Percentiles rank a stretch among this genome's conserved stretches.
Conservation (phyloP, 352 stramenopile species). For the Paralagenidium karlingii region DNA sequence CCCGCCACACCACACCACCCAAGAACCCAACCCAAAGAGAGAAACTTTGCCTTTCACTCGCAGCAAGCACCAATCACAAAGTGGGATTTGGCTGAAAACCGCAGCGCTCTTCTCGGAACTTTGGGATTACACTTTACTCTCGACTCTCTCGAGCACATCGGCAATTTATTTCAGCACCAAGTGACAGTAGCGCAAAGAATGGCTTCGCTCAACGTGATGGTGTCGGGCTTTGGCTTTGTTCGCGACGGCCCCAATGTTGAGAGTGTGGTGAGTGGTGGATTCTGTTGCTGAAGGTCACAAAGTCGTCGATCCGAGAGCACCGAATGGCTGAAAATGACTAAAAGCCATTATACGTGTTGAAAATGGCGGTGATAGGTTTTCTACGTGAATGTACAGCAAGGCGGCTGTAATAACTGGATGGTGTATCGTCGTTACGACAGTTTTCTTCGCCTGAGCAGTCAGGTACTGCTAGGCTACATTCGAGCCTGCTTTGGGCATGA, state of each 20-base stretch:
- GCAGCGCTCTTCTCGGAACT: too few species aligned
- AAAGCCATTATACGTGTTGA: constrained; percentile 1
- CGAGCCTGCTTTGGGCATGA: background rate
- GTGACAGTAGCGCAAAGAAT: too few species aligned
- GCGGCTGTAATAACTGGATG: constrained; percentile 45
- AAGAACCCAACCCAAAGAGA: too few species aligned
- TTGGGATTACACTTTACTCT: too few species aligned
- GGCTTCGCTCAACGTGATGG: constrained; percentile 53
- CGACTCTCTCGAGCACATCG: too few species aligned
- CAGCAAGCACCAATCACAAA: too few species aligned
- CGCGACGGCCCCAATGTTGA: constrained; percentile 34
- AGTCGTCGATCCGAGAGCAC: background rate
- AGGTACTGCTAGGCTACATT: constrained; percentile 10
- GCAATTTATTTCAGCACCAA: too few species aligned
- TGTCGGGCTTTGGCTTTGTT: constrained; percentile 63
- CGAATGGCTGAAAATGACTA: background rate
- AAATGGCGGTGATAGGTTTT: constrained; percentile 25
- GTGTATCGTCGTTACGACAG: constrained; percentile 64
- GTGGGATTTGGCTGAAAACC: too few species aligned
- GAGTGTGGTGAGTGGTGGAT: constrained; percentile 15
- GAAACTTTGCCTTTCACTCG: too few species aligned
- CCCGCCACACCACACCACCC: too few species aligned
- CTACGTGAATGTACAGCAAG: constrained; percentile 60
- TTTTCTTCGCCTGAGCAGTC: constrained; percentile 60
- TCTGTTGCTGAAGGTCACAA: background rate